Conservation (phyloP, 1,139 yeast genomes). For the Blastobotrys aristatus region DNA sequence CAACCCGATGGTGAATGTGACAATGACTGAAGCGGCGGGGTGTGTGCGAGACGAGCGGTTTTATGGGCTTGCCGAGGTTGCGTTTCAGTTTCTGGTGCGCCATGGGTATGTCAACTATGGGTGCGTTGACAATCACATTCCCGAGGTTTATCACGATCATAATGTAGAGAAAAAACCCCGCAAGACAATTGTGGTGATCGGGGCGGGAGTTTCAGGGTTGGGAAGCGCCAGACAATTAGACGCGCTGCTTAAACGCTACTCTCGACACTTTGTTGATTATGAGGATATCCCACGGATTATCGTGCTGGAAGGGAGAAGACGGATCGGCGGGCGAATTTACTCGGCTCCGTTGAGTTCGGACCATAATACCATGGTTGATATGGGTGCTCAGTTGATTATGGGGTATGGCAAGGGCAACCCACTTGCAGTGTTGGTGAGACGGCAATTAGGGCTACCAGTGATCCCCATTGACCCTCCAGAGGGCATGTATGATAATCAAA, state of each 20-base stretch:
- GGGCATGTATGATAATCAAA: slow-evolving; percentile 32
- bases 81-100: slow-evolving; percentile 41
- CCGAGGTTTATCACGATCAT: slow-evolving; percentile 17
- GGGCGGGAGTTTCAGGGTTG: slow-evolving; percentile 43
- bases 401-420: slow-evolving; percentile 44
- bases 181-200: slow-evolving; percentile 37
- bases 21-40: slow-evolving; percentile 42
- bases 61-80: slow-evolving; percentile 40
- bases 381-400: slow-evolving; percentile 40
- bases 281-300: slow-evolving; percentile 39
- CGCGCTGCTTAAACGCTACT: slow-evolving; percentile 34
- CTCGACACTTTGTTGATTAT: slow-evolving; percentile 33
- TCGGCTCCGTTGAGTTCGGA: slow-evolving; percentile 34
- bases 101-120: slow-evolving; percentile 43
- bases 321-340: slow-evolving; percentile 43
- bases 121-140: slow-evolving; percentile 34
- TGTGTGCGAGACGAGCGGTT: slow-evolving; percentile 40
- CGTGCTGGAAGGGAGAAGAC: slow-evolving; percentile 38
- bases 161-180: slow-evolving; percentile 31
- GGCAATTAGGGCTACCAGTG: slow-evolving; percentile 40
- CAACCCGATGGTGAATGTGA: slow-evolving; percentile 40
- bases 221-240: slow-evolving; percentile 42
- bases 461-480: slow-evolving; percentile 33
- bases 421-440: slow-evolving; percentile 36
- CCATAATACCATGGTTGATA: slow-evolving; percentile 32